Conservation (phyloP, 306 rosid species). For the Sophora flavescens region DNA sequence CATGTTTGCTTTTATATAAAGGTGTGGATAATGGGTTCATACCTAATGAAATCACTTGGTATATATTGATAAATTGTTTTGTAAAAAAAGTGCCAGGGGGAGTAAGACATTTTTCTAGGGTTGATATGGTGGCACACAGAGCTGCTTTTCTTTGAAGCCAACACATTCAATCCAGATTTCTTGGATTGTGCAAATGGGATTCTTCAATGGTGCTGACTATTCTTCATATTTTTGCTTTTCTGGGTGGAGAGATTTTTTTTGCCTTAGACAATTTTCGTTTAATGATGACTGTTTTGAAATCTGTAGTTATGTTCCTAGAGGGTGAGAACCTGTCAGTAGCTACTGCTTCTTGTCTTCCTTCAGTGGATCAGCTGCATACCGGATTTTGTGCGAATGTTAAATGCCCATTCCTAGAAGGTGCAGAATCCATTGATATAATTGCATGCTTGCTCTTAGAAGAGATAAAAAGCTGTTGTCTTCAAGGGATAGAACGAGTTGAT, state of each 20-base stretch:
- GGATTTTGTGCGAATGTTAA: constrained; percentile 49
- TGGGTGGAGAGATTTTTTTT: constrained; percentile 72
- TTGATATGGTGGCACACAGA: constrained; percentile 23
- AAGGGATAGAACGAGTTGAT: constrained; percentile 42
- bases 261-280: constrained; percentile 47
- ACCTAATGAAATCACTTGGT: constrained; percentile 83
- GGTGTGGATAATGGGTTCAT: constrained; percentile 75
- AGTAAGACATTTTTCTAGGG: constrained; percentile 37
- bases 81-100: constrained; percentile 48
- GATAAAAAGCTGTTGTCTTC: constrained; percentile 47
- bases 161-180: constrained; percentile 9
- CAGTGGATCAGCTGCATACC: constrained; percentile 49
- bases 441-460: constrained; percentile 65
- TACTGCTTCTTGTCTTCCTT: constrained; percentile 53
- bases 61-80: constrained; percentile 65
- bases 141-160: constrained; percentile 36
- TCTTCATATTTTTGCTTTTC: constrained; percentile 77
- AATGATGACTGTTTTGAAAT: constrained; percentile 66
- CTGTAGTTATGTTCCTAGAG: constrained; percentile 74
- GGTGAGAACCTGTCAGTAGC: constrained; percentile 46
- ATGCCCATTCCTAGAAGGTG: constrained; percentile 75
- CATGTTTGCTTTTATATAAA: constrained; percentile 68
- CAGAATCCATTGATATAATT: constrained; percentile 60
- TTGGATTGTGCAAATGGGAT: constrained; percentile 50
- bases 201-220: constrained; percentile 62